phyloP scores from a whole-genome alignment of 495 filamentous ascomycete genomes.

The Poronia punctata region DNA sequence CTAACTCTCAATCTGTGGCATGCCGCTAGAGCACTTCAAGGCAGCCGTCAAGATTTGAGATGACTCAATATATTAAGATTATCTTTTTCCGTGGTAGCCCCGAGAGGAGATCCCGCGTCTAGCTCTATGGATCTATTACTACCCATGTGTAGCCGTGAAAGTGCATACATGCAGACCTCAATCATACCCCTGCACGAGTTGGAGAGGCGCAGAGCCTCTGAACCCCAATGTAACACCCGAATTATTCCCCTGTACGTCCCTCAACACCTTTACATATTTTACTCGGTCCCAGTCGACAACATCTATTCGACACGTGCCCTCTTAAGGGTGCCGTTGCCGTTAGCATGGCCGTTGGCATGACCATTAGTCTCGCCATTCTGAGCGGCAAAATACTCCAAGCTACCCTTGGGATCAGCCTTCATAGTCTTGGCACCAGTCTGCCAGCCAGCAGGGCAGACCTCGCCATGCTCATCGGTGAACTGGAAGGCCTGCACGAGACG shows the following conservation, averaged over 20 bases:
- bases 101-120: no score
- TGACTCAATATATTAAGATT: no score
- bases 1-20: no score
- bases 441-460: conserved; percentile 54
- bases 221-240: neutral
- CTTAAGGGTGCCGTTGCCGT: conserved; percentile 10
- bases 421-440: conserved; percentile 45
- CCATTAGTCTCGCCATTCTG: conserved; percentile 20
- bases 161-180: no score
- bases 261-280: neutral
- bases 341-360: neutral
- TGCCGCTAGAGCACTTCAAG: no score
- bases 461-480: conserved; percentile 55
- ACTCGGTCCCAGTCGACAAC: neutral
- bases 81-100: no score
- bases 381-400: conserved; percentile 38
- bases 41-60: no score
- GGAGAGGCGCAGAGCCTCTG: conserved; percentile 11
- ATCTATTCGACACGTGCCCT: conserved; percentile 6
- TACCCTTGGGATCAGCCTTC: conserved; percentile 44
- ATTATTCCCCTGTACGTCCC: conserved; percentile 1
- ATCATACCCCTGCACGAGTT: conserved; percentile 9
- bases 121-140: no score
- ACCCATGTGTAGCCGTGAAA: no score
- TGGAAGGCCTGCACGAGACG: conserved; percentile 54